Conservation (phyloP, 192 early-diverging fungal genomes). For the Rhizophagus sp. region DNA sequence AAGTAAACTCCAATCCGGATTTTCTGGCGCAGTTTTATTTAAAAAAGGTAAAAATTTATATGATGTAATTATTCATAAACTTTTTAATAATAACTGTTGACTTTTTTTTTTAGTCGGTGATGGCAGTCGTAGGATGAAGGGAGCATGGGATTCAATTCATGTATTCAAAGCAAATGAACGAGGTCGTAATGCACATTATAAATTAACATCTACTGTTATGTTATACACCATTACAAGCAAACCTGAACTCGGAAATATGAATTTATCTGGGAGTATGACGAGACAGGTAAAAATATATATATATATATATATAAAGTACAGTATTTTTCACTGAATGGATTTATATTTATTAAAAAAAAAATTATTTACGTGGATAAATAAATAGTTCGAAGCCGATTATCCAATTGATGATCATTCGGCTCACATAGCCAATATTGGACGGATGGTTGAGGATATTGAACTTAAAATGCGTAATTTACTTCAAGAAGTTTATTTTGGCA, state of each 20-base stretch:
- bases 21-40: slow-evolving; percentile 93
- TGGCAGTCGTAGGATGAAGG: slow-evolving; percentile 74
- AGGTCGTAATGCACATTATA: slow-evolving; percentile 87
- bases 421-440: slow-evolving; percentile 93
- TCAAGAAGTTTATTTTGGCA: slow-evolving; percentile 97
- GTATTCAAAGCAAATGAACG: slow-evolving; percentile 90
- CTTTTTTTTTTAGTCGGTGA: slow-evolving; percentile 34
- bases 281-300: slow-evolving; percentile 64
- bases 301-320: too few species aligned
- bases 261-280: slow-evolving; percentile 90
- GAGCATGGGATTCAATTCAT: slow-evolving; percentile 98
- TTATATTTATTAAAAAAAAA: neutral
- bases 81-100: neutral
- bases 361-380: neutral
- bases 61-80: neutral
- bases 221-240: slow-evolving; percentile 82
- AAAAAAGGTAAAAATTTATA: slow-evolving; percentile 76
- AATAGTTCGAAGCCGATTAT: slow-evolving; percentile 80
- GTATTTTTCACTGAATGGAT: neutral
- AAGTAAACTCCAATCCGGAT: slow-evolving; percentile 43
- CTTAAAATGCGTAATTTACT: slow-evolving; percentile 93
- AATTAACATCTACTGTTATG: slow-evolving; percentile 96
- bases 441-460: slow-evolving; percentile 99
- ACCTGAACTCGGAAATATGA: slow-evolving; percentile 69
- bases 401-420: slow-evolving; percentile 70